Base-by-base conservation (phyloP, 2,329 filamentous ascomycete genomes). In the Aspergillus intermedius region DNA sequence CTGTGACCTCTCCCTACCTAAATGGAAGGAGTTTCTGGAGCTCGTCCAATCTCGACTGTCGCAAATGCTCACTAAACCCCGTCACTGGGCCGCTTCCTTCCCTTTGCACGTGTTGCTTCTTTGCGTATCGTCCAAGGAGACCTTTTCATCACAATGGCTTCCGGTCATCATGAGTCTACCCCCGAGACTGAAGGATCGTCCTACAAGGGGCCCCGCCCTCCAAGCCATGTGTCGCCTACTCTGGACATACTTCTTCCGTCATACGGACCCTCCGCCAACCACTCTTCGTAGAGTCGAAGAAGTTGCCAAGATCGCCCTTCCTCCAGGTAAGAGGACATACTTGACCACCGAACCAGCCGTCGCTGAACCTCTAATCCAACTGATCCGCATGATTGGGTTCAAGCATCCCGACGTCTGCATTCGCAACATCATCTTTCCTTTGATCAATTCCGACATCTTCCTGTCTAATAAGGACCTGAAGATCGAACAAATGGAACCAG, bases 321-420 rank as follows among this genome's bases (percentile, higher is more conserved):
- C 91, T 19, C 78, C 83, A 10, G 84, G 88, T 6, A 93, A 87
- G 66, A 85, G 86, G 56, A 86, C 87, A 1, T 83, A 94, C 51
- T 76, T 94, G 21, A 89, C 87, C 0, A 88, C 88, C 1, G 93
- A 98, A 53, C 79, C 84, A 0, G 78, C 83, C n/a, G 85, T 94
- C 51, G 85, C 87, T 2, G 91, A 96, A 43, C 91, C 93, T 1
- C 73, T 97, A 55, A 91, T 97, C 49, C 91, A 97, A 60, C 83
- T 97, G 25, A 91, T 97, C 53, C 83, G 94, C 30, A 90, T 96
- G 61, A 90, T 98, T 61, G 94, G 91, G 2, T 96, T 87, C 73
- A 94, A 88, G 63, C 83, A 94, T 58, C 91, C 91, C 46, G 93
- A 98, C 60, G 86, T 95, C 55, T 97, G 91, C 69, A 95, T 97